Base-by-base conservation (phyloP, 306 rosid species). In the Cajanus cajan region DNA sequence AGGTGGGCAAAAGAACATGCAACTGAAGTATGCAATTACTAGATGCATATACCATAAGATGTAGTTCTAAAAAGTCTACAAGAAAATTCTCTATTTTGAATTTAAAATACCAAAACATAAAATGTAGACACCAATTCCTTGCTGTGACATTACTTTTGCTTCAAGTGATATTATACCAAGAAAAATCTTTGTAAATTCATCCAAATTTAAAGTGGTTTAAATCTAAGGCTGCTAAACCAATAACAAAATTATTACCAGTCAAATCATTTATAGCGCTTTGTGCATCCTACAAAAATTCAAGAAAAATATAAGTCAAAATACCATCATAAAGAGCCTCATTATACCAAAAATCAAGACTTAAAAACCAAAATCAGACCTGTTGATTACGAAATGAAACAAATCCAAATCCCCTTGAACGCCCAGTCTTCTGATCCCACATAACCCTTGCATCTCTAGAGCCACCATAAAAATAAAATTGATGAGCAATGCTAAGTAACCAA, bases 361-460 rank as follows among this genome's bases (percentile, higher is more conserved):
- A 47, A 65, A 41, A 78, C 19, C 1, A 28, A 73, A 65, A 63
- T 25, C 21, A 22, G 50, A 92, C 98, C 98, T 92, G 98, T 61
- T 95, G 98, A 78, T 41, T 92, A 40, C 98, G 90, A 80, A 95
- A 95, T 64, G 98, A 95, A 82, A 95, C 98, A 86, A 95, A 95
- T 43, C 98, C 98, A 88, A 95, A 95, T 44, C 98, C 98, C 88
- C 98, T 90, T 21, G 98, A 95, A 14, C 98, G 94, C 70, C 98
- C 98, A 43, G 98, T 92, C 81, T 95, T 95, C 81, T 92, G 98
- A 87, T 95, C 98, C 98, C 98, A 95, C 98, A 95, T 95, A 78
- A 95, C 98, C 86, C 97, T 90, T 68, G 98, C 98, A 87, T 95
- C 98, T 25, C 98, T 95, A 83, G 78, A 67, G 83, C 70, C 73